phyloP scores from a whole-genome alignment of 164 flowering plant genomes.

The Magnolia officinalis region DNA sequence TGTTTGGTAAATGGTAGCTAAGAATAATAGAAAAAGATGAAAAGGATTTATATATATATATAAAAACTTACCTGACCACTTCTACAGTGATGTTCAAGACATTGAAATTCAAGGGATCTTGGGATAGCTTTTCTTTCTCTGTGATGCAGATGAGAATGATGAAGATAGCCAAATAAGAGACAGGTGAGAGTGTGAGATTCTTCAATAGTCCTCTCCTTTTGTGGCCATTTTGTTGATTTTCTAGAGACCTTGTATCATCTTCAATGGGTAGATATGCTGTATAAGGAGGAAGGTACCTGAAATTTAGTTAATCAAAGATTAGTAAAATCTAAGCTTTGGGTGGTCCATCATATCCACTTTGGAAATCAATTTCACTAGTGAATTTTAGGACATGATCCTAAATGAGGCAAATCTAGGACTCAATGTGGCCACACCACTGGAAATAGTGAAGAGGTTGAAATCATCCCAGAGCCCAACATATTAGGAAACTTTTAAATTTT shows the following conservation, averaged over 20 bases:
- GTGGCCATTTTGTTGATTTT: constrained; percentile 4
- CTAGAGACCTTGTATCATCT: constrained; percentile 8
- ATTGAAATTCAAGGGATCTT: constrained; percentile 54
- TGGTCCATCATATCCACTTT: too few species aligned
- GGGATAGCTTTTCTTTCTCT: constrained; percentile 33
- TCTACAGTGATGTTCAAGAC: constrained; percentile 40
- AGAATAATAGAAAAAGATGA: too few species aligned
- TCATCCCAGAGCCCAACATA: too few species aligned
- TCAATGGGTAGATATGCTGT: constrained; percentile 37
- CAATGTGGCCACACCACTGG: too few species aligned
- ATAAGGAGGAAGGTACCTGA: constrained; percentile 81
- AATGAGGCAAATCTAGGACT: too few species aligned
- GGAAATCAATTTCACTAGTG: too few species aligned
- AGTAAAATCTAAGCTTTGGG: too few species aligned
- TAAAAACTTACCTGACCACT: constrained; percentile 34
- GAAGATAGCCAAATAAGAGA: constrained; percentile 38
- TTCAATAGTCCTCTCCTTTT: constrained; percentile 9
- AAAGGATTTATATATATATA: neutral
- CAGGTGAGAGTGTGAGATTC: constrained; percentile 30
- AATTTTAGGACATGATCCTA: too few species aligned
- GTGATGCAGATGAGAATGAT: constrained; percentile 41
- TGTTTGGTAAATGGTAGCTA: too few species aligned
- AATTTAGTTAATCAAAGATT: neutral
- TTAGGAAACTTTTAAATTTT: too few species aligned
- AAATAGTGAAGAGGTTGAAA: too few species aligned